Evolutionary conservation across 352 stramenopile genomes (phyloP), one percentile per base, ranked within the genome.

Genomic region (Pythium vanterpoolii): DNA sequence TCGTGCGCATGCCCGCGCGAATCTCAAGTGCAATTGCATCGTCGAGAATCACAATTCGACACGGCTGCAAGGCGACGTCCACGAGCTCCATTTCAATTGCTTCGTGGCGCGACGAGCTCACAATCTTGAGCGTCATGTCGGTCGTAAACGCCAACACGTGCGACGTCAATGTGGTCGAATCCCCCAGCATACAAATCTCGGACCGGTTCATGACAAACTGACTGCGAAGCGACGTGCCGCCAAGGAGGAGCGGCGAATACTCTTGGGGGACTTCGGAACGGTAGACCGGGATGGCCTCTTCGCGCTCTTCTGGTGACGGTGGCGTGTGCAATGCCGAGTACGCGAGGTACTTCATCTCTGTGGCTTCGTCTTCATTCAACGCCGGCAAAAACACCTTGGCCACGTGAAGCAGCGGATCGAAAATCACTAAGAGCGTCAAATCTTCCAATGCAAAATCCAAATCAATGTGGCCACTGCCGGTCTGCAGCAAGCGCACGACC

Each of bases 81-180:
- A 72, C 76, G 7, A 96, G 56, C 48, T 93, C 79, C 26, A 96
- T 36, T 42, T 90, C 77, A 7, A 94, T 61, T 13, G 76, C 72
- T 66, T 96, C 86, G n/a, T 74, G 79, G 23, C 66, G 76, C 11
- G 73, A 49, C 0, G 79, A 89, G 52, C 81, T 90, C 27, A 79
- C 45, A 8, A 93, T 52, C 26, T 78, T 72, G 19, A 96, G 42
- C 24, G 81, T 81, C 21, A 77, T 76, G 47, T 96, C 83, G 4
- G 81, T 84, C 27, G 86, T 95, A 38, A 96, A 88, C 38, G 86
- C 83, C 21, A 96, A 64, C 24, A 91, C 81, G 28, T 90, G 82
- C 5, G 85, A 88, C 46, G 89, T 87, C 5, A 85, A 40, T 23
- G 74, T 86, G 1, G 69, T 64, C 1, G 85, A 87, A 61, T 94